Conservation (phyloP, 129 eudicot genomes). For the Pittosporum tobira region DNA sequence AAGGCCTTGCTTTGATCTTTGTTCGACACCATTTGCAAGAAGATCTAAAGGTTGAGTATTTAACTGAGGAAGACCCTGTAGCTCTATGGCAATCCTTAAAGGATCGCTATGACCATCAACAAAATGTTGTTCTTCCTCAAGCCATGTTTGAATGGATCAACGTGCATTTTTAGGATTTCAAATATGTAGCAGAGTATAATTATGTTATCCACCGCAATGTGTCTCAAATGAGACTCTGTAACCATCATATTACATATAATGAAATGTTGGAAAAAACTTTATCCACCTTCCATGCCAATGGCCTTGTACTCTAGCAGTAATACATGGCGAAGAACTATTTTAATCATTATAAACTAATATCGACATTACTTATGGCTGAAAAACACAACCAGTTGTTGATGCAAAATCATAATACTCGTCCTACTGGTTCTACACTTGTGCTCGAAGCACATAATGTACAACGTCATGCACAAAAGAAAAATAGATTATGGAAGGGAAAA, state of each 20-base stretch:
- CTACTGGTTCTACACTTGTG: too few species aligned
- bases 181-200: background rate
- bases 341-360: background rate
- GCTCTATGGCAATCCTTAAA: background rate
- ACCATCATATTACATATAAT: background rate
- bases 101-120: background rate
- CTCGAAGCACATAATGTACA: too few species aligned
- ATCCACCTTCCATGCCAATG: background rate
- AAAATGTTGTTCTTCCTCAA: background rate
- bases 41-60: background rate
- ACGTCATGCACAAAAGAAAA: too few species aligned
- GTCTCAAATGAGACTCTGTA: background rate
- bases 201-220: background rate
- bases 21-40: background rate
- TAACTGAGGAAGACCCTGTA: background rate
- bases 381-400: background rate
- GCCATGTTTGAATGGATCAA: background rate
- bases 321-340: background rate
- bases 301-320: background rate
- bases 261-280: background rate
- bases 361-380: background rate
- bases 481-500: too few species aligned
- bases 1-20: background rate
- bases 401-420: too few species aligned
- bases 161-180: background rate